These are phyloP conservation scores for Ophiostoma triangulosporum DNA, from an alignment of 2,329 filamentous ascomycete genomes.

Conservation along the genomic window DNA sequence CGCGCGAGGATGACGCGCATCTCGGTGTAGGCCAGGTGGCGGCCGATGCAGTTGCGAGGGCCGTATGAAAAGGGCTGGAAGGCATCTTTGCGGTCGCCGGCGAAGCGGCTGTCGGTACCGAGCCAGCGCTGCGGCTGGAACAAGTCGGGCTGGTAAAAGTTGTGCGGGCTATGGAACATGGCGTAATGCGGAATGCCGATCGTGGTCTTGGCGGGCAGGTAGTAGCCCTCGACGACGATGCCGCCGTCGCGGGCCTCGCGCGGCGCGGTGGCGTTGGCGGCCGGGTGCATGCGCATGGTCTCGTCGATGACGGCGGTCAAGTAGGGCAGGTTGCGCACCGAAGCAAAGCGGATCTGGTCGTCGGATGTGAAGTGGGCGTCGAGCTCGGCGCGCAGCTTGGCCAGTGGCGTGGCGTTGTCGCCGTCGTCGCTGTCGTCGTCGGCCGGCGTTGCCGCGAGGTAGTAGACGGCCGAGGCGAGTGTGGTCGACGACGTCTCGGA, in stretches of 20 bases:
- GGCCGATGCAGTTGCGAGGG: too few relatives aligned
- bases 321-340: conserved; percentile 19
- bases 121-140: conserved; percentile 37
- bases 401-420: conserved; percentile 13
- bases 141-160: conserved; percentile 25
- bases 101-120: conserved; percentile 23
- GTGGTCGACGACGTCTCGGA: conserved; percentile 38
- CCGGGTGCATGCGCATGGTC: conserved; percentile 23
- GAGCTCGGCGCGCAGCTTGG: conserved; percentile 24
- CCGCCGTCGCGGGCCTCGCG: conserved; percentile 13
- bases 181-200: conserved; percentile 18
- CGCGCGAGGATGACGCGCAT: too few relatives aligned
- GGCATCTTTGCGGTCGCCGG: conserved; percentile 26
- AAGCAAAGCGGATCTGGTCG: conserved; percentile 20
- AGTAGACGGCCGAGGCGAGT: conserved; percentile 26
- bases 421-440: too few relatives aligned
- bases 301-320: conserved; percentile 24
- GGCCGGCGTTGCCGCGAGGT: conserved; percentile 20
- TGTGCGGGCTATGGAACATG: conserved; percentile 22
- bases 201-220: conserved; percentile 14
- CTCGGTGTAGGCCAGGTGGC: too few relatives aligned
- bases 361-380: conserved; percentile 26
- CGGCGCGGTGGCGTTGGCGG: conserved; percentile 18
- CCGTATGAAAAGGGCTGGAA: conserved; percentile 37
- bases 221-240: too few relatives aligned